These are phyloP conservation scores for Sclerotinia sclerotiorum DNA, from an alignment of 2,329 filamentous ascomycete genomes.

Conservation along the genomic window DNA sequence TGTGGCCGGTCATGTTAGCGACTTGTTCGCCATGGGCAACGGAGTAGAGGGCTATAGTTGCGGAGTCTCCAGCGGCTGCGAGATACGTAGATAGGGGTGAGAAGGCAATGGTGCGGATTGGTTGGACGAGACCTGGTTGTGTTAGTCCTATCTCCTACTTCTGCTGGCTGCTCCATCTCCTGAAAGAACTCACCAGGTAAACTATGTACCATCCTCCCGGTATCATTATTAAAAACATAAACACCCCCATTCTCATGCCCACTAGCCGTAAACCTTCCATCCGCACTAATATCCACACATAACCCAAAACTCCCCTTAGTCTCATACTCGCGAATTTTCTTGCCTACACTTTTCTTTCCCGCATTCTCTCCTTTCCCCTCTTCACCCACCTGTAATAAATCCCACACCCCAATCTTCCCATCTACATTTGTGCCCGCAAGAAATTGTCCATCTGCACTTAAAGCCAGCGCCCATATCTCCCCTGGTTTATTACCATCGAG, in stretches of 20 bases:
- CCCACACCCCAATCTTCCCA: conserved; percentile 87
- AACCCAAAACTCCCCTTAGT: conserved; percentile 91
- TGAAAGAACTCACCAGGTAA: conserved; percentile 61
- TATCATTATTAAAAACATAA: conserved; percentile 94
- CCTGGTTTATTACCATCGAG: conserved; percentile 58
- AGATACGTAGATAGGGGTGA: conserved; percentile 81
- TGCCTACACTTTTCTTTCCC: conserved; percentile 53
- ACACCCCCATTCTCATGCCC: conserved; percentile 90
- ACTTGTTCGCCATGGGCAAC: conserved; percentile 90
- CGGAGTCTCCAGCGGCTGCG: conserved; percentile 85
- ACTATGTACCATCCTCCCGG: conserved; percentile 80
- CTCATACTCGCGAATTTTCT: conserved; percentile 79
- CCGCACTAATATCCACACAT: conserved; percentile 74
- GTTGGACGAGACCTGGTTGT: conserved; percentile 71
- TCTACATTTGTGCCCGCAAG: conserved; percentile 86
- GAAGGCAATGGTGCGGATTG: conserved; percentile 82
- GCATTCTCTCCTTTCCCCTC: conserved; percentile 45
- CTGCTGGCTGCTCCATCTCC: neutral
- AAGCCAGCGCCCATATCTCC: conserved; percentile 82
- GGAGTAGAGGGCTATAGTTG: conserved; percentile 88
- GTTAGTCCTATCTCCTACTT: conserved; percentile 29
- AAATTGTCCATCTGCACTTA: conserved; percentile 80
- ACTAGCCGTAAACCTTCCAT: conserved; percentile 84
- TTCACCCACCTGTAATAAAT: conserved; percentile 44
- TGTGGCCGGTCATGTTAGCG: conserved; percentile 75